Base-by-base conservation (phyloP, 768 basidiomycete species). In the Chalciporus pseudorubinellus region DNA sequence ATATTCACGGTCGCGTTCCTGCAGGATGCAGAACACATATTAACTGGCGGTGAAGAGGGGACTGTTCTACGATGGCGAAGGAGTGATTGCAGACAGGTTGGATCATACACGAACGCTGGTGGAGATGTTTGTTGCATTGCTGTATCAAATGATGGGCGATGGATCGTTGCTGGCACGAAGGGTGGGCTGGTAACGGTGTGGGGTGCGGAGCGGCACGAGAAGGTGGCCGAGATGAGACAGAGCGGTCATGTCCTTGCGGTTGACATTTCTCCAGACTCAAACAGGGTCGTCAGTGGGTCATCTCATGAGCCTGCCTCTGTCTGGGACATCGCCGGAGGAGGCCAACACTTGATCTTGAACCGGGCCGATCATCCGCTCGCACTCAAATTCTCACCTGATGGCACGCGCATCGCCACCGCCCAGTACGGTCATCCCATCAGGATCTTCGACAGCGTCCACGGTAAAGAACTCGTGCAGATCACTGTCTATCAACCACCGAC, bases 321-420 rank as follows among this genome's bases (percentile, higher is more conserved):
- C 26, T 58, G 39, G 51, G 51, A 53, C 13, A 14, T 49, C 21
- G 29, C 24, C n/a, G 45, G 11, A 31, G 29, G 29, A 11, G 29
- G 29, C 28, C 22, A 12, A 46, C 45, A 3, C 19, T 52, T 14
- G 0, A 4, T 3, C 44, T 38, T 9, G 2, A 28, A 0, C 29
- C 29, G 29, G 29, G 29, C 29, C 29, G 1, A 11, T 7, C 3
- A 1, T 16, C 20, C 59, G 18, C 7, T 49, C 0, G 51, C 51
- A 2, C 57, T 52, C 7, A 58, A 54, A 29, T 58, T 49, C 19
- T 59, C 57, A 19, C 57, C 57, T 19, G 7, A 21, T 14, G 57
- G 57, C 19, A 38, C 40, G 6, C 33, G 19, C 26, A 34, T 59
- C 26, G 57, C 51, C 13, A 58, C 57, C 11, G 46, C 51, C 19